Conservation (phyloP, 1,139 yeast genomes). For the Spencermartinsiella ligniputridi region DNA sequence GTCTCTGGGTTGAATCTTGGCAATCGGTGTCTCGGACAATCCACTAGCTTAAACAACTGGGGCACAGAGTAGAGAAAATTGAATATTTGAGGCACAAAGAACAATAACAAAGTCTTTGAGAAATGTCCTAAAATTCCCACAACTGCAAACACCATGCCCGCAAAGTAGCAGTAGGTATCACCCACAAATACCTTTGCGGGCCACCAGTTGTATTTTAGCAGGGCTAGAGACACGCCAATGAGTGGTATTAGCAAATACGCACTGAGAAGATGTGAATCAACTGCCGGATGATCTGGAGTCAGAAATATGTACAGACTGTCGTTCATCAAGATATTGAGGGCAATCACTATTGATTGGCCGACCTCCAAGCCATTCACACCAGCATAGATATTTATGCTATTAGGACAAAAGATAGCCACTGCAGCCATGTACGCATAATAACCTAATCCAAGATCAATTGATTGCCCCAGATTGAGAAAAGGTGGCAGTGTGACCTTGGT, state of each 20-base stretch:
- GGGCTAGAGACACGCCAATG: constrained; percentile 74
- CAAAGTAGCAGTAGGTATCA: constrained; percentile 94
- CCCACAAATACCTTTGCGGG: constrained; percentile 96
- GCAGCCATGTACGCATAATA: constrained; percentile 90
- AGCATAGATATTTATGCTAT: constrained; percentile 93
- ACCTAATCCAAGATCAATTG: constrained; percentile 70
- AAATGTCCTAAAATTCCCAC: constrained; percentile 96
- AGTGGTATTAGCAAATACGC: constrained; percentile 79
- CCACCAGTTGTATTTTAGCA: constrained; percentile 77
- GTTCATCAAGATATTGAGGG: constrained; percentile 63
- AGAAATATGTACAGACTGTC: constrained; percentile 66
- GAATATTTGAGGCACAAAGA: constrained; percentile 84
- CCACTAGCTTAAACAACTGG: constrained; percentile 77
- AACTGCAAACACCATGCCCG: constrained; percentile 98
- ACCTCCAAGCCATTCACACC: constrained; percentile 96
- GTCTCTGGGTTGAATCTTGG: constrained; percentile 68
- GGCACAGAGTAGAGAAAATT: constrained; percentile 88
- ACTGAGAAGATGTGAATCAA: constrained; percentile 79
- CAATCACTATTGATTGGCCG: constrained; percentile 84
- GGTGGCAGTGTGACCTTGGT: constrained; percentile 86
- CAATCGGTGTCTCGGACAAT: constrained; percentile 93
- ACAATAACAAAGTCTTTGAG: constrained; percentile 81
- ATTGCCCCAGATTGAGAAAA: constrained; percentile 43
- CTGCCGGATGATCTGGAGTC: constrained; percentile 54
- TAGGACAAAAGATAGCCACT: constrained; percentile 89